phyloP scores from a whole-genome alignment of 805 yeast species.

The Candida alai region DNA sequence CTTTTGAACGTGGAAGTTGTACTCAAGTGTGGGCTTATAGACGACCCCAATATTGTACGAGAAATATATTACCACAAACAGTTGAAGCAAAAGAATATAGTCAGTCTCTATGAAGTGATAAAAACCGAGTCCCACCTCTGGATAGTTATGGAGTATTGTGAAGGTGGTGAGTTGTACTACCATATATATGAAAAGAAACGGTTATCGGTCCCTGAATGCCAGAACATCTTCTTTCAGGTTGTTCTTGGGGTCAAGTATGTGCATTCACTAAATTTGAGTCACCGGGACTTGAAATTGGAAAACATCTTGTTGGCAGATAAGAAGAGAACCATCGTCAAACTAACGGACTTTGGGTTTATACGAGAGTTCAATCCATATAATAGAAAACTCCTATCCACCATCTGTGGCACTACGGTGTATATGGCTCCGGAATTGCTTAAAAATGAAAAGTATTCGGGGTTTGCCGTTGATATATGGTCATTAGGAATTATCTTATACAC shows the following conservation, averaged over 20 bases:
- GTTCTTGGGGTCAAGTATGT: slow-evolving; percentile 66
- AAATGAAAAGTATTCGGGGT: slow-evolving; percentile 70
- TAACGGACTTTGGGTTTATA: slow-evolving; percentile 93
- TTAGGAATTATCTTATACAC: slow-evolving; percentile 87
- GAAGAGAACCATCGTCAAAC: slow-evolving; percentile 57
- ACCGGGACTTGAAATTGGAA: slow-evolving; percentile 81
- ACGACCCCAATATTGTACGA: slow-evolving; percentile 82
- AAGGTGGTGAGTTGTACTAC: slow-evolving; percentile 73
- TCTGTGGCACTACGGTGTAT: slow-evolving; percentile 92
- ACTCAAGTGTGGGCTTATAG: slow-evolving; percentile 71
- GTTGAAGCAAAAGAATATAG: slow-evolving; percentile 77
- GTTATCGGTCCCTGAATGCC: slow-evolving; percentile 48
- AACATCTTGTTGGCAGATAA: slow-evolving; percentile 59
- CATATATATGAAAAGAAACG: slow-evolving; percentile 52
- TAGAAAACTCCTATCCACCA: slow-evolving; percentile 62
- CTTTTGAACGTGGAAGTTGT: slow-evolving; percentile 74
- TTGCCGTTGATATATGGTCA: slow-evolving; percentile 86
- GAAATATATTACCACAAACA: slow-evolving; percentile 88
- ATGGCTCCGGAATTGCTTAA: slow-evolving; percentile 92
- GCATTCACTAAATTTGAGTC: slow-evolving; percentile 74
- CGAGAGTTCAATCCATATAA: slow-evolving; percentile 54
- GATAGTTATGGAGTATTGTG: slow-evolving; percentile 88
- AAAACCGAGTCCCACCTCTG: slow-evolving; percentile 77
- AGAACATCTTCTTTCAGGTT: slow-evolving; percentile 59
- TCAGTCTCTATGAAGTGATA: slow-evolving; percentile 80